phyloP scores from a whole-genome alignment of 495 filamentous ascomycete species.

The Aspergillus cristatus region DNA sequence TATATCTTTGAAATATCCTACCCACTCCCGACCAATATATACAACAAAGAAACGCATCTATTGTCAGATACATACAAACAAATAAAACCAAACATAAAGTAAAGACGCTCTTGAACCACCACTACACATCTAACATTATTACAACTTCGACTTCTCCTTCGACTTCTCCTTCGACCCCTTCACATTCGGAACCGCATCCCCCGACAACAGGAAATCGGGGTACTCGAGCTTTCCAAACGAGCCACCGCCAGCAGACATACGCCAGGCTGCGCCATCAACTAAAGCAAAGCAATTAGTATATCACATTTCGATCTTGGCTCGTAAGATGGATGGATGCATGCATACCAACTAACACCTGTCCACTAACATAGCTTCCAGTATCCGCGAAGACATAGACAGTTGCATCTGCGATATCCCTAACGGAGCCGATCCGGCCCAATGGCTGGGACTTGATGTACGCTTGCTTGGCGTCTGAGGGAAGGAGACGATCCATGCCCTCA shows the following conservation, averaged over 20 bases:
- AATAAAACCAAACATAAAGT: no score
- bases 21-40: no score
- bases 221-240: slow-evolving; percentile 36
- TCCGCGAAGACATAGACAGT: slow-evolving; percentile 82
- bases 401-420: slow-evolving; percentile 86
- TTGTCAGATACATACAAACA: no score
- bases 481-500: slow-evolving; percentile 41
- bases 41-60: no score
- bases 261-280: slow-evolving; percentile 42
- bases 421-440: slow-evolving; percentile 62
- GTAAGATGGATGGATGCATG: not conserved
- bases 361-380: slow-evolving; percentile 75
- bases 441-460: slow-evolving; percentile 43
- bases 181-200: slow-evolving; percentile 44
- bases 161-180: slow-evolving; percentile 40
- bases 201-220: slow-evolving; percentile 55
- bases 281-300: slow-evolving; percentile 3
- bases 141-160: slow-evolving; percentile 51
- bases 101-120: no score
- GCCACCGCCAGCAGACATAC: slow-evolving; percentile 36
- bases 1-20: no score
- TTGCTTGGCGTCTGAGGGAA: slow-evolving; percentile 25
- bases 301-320: not conserved
- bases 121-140: no score
- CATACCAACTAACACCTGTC: slow-evolving; percentile 59